phyloP scores from a whole-genome alignment of 179 eudicot genomes.

The Beta lomatogona region DNA sequence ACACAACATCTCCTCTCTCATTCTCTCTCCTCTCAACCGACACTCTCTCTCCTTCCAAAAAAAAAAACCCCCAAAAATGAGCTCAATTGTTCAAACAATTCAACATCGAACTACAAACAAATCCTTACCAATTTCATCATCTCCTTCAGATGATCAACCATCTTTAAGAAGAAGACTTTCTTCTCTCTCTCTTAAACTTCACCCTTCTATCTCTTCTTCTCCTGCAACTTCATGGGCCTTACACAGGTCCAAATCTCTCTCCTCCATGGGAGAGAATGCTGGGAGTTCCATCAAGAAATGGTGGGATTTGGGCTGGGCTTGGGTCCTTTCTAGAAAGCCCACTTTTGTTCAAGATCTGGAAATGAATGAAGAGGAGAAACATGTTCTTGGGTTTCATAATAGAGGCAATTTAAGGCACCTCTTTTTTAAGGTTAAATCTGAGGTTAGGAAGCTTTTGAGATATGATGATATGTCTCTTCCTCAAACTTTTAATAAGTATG shows the following conservation, averaged over 20 bases:
- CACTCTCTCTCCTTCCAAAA: neutral
- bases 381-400: conserved; percentile 46
- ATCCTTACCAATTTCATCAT: conserved; percentile 35
- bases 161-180: conserved; percentile 26
- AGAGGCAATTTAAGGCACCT: conserved; percentile 66
- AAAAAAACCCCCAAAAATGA: neutral
- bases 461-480: conserved; percentile 51
- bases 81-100: conserved; percentile 14
- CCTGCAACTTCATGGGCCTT: conserved; percentile 47
- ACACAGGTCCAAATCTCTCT: conserved; percentile 44
- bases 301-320: conserved; percentile 72
- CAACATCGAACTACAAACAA: neutral
- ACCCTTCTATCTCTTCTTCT: conserved; percentile 38
- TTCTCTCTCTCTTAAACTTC: conserved; percentile 37
- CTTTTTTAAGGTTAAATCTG: conserved; percentile 55
- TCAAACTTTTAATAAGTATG: conserved; percentile 44
- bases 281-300: conserved; percentile 55
- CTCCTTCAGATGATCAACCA: conserved; percentile 20
- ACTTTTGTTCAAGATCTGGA: conserved; percentile 68
- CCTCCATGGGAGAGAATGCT: conserved; percentile 45
- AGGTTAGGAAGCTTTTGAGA: conserved; percentile 48
- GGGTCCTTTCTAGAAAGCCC: conserved; percentile 71
- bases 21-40: neutral
- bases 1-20: no score
- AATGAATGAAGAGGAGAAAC: conserved; percentile 75